Percentiles rank a stretch among this genome's conserved stretches.
These are phyloP conservation scores for Vanilla planifolia DNA, from an alignment of 106 monocot genomes.

Conservation along the genomic window DNA sequence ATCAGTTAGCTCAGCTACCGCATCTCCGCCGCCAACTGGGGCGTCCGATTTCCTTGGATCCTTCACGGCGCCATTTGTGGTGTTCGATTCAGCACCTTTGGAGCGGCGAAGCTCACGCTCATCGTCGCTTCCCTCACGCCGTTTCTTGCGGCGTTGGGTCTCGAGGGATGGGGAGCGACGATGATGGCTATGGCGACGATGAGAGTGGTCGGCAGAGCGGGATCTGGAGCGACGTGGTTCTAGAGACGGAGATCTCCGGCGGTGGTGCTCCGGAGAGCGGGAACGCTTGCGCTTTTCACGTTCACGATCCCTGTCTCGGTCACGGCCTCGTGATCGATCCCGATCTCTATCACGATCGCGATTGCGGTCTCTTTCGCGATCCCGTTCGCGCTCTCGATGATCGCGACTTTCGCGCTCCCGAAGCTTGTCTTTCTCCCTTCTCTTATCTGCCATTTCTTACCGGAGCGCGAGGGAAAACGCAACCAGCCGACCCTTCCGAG, in stretches of 20 bases:
- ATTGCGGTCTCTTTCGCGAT: constrained; percentile 29
- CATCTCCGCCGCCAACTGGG: not conserved
- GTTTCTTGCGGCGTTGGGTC: constrained; percentile 57
- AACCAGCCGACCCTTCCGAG: too few relatives aligned
- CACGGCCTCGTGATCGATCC: constrained; percentile 33
- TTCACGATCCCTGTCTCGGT: constrained; percentile 23
- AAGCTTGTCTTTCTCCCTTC: constrained; percentile 31
- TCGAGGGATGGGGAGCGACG: constrained; percentile 25
- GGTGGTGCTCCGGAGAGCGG: constrained; percentile 30
- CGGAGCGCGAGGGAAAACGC: not conserved
- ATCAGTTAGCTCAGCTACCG: constrained; percentile 23
- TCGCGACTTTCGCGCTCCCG: constrained; percentile 18
- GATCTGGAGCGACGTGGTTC: constrained; percentile 25
- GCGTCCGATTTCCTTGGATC: constrained; percentile 22
- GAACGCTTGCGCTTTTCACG: constrained; percentile 40
- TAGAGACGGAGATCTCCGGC: constrained; percentile 4
- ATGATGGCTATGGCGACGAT: constrained; percentile 9
- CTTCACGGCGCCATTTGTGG: constrained; percentile 13
- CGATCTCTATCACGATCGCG: constrained; percentile 39
- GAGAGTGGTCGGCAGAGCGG: constrained; percentile 29
- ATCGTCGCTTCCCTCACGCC: constrained; percentile 38
- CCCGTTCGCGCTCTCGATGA: constrained; percentile 40
- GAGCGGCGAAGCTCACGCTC: constrained; percentile 16
- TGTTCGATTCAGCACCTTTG: constrained; percentile 2
- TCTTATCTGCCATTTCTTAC: constrained; percentile 25